phyloP scores from a whole-genome alignment of 805 yeast genomes.

The Saccharomyces kudriavzevii region DNA sequence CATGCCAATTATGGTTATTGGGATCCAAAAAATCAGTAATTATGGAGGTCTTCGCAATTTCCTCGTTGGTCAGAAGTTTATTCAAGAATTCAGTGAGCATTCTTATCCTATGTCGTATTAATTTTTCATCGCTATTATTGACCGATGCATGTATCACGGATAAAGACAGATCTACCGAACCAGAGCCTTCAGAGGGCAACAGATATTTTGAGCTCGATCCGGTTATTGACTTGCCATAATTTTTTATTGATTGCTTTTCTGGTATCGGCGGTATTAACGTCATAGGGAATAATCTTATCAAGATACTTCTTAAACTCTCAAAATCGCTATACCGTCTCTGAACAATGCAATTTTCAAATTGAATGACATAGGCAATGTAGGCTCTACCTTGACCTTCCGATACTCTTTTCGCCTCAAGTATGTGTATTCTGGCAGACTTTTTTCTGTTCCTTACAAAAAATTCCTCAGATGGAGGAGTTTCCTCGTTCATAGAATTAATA shows the following conservation, averaged over 20 bases:
- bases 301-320: constrained; percentile 64
- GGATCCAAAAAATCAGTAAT: constrained; percentile 29
- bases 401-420: constrained; percentile 26
- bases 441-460: constrained; percentile 1
- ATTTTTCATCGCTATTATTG: constrained; percentile 25
- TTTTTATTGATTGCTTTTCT: constrained; percentile 48
- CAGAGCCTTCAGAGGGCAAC: constrained; percentile 26
- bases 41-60: constrained; percentile 26
- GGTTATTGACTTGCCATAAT: constrained; percentile 27
- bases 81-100: constrained; percentile 29
- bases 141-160: constrained; percentile 27
- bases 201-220: constrained; percentile 23
- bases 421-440: constrained; percentile 15
- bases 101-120: constrained; percentile 31
- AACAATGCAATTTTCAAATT: constrained; percentile 44
- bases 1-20: constrained; percentile 28
- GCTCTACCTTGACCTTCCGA: constrained; percentile 30
- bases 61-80: constrained; percentile 21
- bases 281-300: constrained; percentile 71
- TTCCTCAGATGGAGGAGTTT: background rate
- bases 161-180: constrained; percentile 25
- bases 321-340: constrained; percentile 87
- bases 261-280: constrained; percentile 91
- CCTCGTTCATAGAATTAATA: constrained; percentile 16
- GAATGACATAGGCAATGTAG: constrained; percentile 67